Conservation (phyloP, 441 rosid genomes). For the Aleurites moluccanus region DNA sequence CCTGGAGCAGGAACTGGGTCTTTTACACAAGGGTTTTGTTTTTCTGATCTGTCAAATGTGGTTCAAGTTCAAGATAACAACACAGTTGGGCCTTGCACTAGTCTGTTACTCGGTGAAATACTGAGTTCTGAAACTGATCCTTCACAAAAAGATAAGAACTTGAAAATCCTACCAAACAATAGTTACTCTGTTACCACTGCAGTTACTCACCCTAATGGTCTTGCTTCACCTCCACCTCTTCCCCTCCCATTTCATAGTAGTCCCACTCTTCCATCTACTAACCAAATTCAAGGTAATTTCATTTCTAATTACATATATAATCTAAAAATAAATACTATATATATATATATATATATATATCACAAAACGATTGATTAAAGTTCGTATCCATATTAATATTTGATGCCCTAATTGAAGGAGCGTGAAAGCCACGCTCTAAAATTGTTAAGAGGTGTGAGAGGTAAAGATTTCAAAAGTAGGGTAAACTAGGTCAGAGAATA, state of each 20-base stretch:
- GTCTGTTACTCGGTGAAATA: constrained; percentile 68
- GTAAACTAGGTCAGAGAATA: constrained; percentile 17
- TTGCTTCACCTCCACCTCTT: constrained; percentile 27
- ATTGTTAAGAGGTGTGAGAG: neutral
- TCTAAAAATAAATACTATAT: too few species aligned
- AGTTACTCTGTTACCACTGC: constrained; percentile 34
- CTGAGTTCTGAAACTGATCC: constrained; percentile 45
- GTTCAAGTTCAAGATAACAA: constrained; percentile 38
- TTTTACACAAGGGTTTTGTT: constrained; percentile 51
- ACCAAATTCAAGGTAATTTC: constrained; percentile 58
- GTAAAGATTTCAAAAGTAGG: constrained; percentile 16
- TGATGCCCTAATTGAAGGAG: constrained; percentile 13
- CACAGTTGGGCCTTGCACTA: constrained; percentile 63
- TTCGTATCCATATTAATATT: neutral
- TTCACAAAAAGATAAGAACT: constrained; percentile 40
- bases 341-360: too few species aligned
- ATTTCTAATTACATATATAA: too few species aligned
- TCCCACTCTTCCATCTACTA: constrained; percentile 48
- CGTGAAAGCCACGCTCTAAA: neutral
- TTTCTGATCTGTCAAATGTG: constrained; percentile 53
- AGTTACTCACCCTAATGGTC: constrained; percentile 25
- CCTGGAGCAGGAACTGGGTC: constrained; percentile 36
- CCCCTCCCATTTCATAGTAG: constrained; percentile 29
- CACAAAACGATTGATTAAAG: too few species aligned
- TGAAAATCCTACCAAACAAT: constrained; percentile 50